Percentiles rank a stretch among this genome's conserved stretches.
phyloP scores from a whole-genome alignment of 2,329 filamentous ascomycete genomes.

The Fusarium solani-melongenae region DNA sequence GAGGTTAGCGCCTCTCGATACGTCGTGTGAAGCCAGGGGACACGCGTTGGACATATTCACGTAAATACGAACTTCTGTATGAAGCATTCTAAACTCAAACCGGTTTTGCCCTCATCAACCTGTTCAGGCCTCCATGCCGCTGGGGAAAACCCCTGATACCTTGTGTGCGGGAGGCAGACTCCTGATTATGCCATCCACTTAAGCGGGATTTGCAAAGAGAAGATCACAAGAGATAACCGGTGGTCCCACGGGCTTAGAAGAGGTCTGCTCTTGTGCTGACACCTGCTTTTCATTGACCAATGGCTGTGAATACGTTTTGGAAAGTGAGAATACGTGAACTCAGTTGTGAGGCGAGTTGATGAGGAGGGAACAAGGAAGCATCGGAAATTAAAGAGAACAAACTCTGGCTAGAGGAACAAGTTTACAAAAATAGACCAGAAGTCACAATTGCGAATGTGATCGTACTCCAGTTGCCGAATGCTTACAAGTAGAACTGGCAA shows the following conservation, averaged over 20 bases:
- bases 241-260: not conserved
- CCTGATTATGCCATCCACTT: not conserved
- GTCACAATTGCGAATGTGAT: not conserved
- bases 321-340: not conserved
- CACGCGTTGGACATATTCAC: not conserved
- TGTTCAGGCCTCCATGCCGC: not conserved
- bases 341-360: not conserved
- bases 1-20: not conserved
- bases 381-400: not conserved
- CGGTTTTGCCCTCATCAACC: not conserved
- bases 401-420: not conserved
- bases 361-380: not conserved
- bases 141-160: not conserved
- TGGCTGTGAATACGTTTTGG: not conserved
- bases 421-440: not conserved
- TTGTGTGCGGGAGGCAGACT: not conserved
- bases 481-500: not conserved
- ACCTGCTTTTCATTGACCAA: not conserved
- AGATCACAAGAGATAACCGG: not conserved
- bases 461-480: not conserved
- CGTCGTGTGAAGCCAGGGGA: not conserved
- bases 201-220: not conserved
- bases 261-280: not conserved
- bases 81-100: not conserved
- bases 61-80: not conserved